Percentiles rank a stretch among this genome's conserved stretches.
Conservation (phyloP, 176 grass and related monocot genomes). For the Poa pratensis region DNA sequence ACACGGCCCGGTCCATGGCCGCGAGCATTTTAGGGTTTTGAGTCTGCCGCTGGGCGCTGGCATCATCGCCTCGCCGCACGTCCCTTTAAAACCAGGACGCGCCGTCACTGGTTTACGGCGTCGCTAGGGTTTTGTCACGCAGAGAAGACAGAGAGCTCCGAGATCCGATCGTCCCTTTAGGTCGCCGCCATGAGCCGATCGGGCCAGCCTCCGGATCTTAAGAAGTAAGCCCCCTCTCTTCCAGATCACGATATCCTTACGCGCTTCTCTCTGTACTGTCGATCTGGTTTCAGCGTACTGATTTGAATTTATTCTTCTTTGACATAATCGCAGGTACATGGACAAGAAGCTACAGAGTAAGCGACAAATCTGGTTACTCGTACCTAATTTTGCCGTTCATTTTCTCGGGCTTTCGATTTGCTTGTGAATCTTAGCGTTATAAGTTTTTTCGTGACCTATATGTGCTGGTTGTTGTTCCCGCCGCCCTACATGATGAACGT, state of each 20-base stretch:
- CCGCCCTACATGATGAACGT: slow-evolving; percentile 45
- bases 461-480: neutral
- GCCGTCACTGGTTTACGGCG: neutral
- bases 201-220: slow-evolving; percentile 96
- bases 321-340: slow-evolving; percentile 70
- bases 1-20: neutral
- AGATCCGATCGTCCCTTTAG: neutral
- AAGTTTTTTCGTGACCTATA: neutral
- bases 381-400: neutral
- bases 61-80: neutral
- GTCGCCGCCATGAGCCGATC: slow-evolving; percentile 70
- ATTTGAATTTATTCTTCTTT: slow-evolving; percentile 15
- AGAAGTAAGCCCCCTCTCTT: slow-evolving; percentile 57
- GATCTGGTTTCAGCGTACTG: neutral
- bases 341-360: slow-evolving; percentile 97
- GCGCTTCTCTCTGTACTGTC: neutral
- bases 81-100: slow-evolving; percentile 25
- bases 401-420: neutral
- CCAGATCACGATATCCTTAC: neutral
- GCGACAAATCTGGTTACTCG: slow-evolving; percentile 5
- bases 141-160: neutral
- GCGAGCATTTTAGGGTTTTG: slow-evolving; percentile 46
- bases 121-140: slow-evolving; percentile 35
- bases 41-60: neutral
- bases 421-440: neutral